Percentiles rank a stretch among this genome's conserved stretches.
These are phyloP conservation scores for Debaryomyces udenii DNA, from an alignment of 1,139 yeast genomes.

Conservation along the genomic window DNA sequence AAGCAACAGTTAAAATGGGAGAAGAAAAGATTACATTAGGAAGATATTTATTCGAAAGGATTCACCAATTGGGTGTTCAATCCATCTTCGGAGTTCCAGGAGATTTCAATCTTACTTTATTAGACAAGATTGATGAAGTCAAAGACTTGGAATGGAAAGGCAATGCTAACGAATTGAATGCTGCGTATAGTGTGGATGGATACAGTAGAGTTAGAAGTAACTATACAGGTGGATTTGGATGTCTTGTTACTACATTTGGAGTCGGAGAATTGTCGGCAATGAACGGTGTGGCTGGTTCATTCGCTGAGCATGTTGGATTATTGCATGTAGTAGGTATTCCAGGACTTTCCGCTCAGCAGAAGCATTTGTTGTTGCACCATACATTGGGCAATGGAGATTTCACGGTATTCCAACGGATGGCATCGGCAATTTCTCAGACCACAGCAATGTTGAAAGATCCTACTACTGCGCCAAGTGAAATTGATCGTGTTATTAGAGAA, in stretches of 20 bases:
- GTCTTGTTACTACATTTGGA: conserved; percentile 67
- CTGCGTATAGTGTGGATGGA: conserved; percentile 74
- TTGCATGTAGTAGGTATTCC: conserved; percentile 62
- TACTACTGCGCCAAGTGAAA: conserved; percentile 33
- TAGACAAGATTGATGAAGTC: conserved; percentile 67
- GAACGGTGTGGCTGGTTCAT: conserved; percentile 62
- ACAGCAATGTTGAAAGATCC: conserved; percentile 35
- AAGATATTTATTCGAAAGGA: conserved; percentile 63
- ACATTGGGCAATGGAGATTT: conserved; percentile 86
- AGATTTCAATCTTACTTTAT: conserved; percentile 70
- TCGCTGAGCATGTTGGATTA: conserved; percentile 61
- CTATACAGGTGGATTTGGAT: conserved; percentile 45
- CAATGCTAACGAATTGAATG: conserved; percentile 72
- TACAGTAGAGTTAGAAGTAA: conserved; percentile 60
- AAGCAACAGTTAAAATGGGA: conserved; percentile 4
- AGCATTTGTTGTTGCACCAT: conserved; percentile 56
- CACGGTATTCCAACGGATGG: conserved; percentile 74
- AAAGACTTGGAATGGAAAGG: conserved; percentile 69
- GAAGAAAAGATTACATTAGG: conserved; percentile 50
- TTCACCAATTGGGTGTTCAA: conserved; percentile 58
- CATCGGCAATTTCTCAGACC: conserved; percentile 35
- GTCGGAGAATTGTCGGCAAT: conserved; percentile 66
- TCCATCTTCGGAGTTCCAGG: conserved; percentile 83
- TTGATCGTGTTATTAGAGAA: conserved; percentile 40
- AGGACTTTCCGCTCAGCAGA: conserved; percentile 63